Base-by-base conservation (phyloP, 495 filamentous ascomycete genomes). In the Viridothelium virens region DNA sequence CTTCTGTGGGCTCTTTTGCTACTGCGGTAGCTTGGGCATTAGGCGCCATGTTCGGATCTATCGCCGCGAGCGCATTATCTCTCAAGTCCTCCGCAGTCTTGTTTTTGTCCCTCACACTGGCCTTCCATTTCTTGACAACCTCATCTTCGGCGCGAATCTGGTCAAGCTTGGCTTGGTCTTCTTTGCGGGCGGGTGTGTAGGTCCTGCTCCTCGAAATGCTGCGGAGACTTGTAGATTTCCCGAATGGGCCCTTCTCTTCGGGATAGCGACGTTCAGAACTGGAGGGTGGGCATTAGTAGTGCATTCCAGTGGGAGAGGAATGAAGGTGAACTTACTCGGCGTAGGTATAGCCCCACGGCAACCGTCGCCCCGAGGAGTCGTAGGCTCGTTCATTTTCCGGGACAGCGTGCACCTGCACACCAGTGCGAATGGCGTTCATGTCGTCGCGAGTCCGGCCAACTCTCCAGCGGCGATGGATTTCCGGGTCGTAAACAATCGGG, bases 1-100 rank as follows among this genome's bases (percentile, higher is more conserved):
- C 85, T 75, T 96, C 90, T 25, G 86, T 91, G 12, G 92, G 91
- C 69, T 85, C 83, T 71, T 82, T 84, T 66, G 62, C 48, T 10
- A 63, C 39, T 48, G 62, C 46, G 9, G 67, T 56, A 36, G 66
- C 48, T 31, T 36, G n/a, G 37, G 61, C 72, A 64, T 65, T 65
- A 53, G 64, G 34, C 48, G 67, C 68, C 62, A 46, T 77, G 78
- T 70, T 83, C 75, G 63, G 65, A 41, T 72, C 66, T 18, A 63
- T 46, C 53, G 66, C 70, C 11, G 46, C 65, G 38, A 67, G 56
- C n/a, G 62, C 67, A 3, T 65, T 36, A 50, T 48, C 70, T 38
- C 38, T 63, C 46, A 2, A 38, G 7, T 38, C 63, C 9, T 38
- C 50, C 14, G 53, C 33, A 14, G 18, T 33, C 53, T 59, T 59